Percentiles rank a stretch among this genome's conserved stretches.
Conservation (phyloP, 1,139 yeast genomes). For the Zygotorulaspora mrakii region DNA sequence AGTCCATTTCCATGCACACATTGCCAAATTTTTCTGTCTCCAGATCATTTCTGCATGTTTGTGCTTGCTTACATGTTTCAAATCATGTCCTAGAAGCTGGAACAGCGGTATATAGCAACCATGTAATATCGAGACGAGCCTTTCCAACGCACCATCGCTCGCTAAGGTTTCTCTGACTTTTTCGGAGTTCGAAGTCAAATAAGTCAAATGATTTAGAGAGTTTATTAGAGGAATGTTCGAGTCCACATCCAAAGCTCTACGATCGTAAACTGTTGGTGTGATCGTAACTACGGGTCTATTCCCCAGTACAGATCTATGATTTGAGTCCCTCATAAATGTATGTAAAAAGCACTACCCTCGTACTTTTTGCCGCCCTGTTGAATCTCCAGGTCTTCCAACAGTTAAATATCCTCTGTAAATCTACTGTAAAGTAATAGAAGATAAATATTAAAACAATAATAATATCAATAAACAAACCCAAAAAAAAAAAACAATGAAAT, state of each 20-base stretch:
- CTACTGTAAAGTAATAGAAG: not conserved
- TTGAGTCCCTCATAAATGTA: constrained; percentile 76
- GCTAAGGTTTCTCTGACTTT: constrained; percentile 88
- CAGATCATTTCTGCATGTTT: constrained; percentile 26
- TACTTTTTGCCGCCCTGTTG: not conserved
- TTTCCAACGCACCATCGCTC: constrained; percentile 86
- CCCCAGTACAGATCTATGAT: constrained; percentile 69
- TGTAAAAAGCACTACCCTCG: not conserved
- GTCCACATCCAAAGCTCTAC: constrained; percentile 89
- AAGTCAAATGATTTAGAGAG: constrained; percentile 84
- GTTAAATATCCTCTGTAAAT: not conserved
- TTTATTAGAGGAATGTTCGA: constrained; percentile 87
- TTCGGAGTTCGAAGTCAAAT: constrained; percentile 78
- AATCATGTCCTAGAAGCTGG: constrained; percentile 23
- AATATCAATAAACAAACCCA: constrained; percentile 1
- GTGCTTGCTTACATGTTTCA: constrained; percentile 21
- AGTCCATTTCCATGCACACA: constrained; percentile 96
- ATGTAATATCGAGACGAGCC: constrained; percentile 79
- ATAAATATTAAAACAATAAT: constrained; percentile 1
- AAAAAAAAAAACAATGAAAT: constrained; percentile 1
- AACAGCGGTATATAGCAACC: constrained; percentile 55
- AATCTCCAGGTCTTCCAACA: not conserved
- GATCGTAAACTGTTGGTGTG: constrained; percentile 81
- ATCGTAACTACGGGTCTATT: constrained; percentile 90
- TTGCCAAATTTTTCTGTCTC: constrained; percentile 42